These are phyloP conservation scores for Diaporthe australafricana DNA, from an alignment of 2,329 filamentous ascomycete species.

Conservation along the genomic window DNA sequence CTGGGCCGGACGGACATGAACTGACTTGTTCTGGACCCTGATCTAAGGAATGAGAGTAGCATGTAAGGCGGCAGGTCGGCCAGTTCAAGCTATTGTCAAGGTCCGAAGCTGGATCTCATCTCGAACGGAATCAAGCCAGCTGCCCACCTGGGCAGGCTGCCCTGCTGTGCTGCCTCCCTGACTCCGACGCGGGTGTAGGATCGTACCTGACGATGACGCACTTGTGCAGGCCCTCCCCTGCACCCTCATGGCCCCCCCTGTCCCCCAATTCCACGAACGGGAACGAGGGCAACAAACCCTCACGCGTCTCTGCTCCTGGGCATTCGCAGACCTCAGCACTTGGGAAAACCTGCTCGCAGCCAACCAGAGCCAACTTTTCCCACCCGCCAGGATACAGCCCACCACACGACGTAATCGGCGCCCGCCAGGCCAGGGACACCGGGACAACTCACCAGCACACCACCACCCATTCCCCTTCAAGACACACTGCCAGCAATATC, in stretches of 20 bases:
- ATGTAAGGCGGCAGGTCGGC: background rate
- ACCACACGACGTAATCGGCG: conserved; percentile 12
- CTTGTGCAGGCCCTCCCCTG: background rate
- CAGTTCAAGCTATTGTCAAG: background rate
- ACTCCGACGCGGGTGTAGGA: background rate
- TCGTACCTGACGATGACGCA: conserved; percentile 29
- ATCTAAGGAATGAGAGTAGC: no score
- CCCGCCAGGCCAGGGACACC: background rate
- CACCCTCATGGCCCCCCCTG: background rate
- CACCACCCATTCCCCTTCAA: background rate
- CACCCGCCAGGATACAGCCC: background rate
- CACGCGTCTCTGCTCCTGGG: background rate
- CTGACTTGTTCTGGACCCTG: no score
- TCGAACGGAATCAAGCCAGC: background rate
- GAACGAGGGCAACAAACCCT: background rate
- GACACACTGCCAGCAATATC: background rate
- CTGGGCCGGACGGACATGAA: no score
- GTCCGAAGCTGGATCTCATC: background rate
- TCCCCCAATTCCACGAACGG: background rate
- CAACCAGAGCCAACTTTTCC: conserved; percentile 9
- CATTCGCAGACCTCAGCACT: background rate
- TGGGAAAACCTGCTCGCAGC: conserved; percentile 10
- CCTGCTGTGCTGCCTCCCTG: background rate
- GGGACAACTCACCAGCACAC: conserved; percentile 17
- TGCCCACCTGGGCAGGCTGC: no score